phyloP scores from a whole-genome alignment of 2,329 filamentous ascomycete species.

The Calonectria pteridis region DNA sequence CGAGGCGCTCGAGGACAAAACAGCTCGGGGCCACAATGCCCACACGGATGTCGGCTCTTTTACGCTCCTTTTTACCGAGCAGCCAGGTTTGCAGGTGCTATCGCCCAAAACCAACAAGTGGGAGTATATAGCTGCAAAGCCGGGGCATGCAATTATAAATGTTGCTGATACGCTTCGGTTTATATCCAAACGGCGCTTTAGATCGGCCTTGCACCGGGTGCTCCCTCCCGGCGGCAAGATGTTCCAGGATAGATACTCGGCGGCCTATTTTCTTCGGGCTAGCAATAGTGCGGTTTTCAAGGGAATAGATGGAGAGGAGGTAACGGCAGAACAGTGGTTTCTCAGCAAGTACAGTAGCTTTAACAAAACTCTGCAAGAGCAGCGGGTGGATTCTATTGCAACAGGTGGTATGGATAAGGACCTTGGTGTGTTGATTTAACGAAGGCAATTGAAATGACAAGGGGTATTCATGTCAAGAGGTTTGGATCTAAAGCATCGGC shows the following conservation, averaged over 20 bases:
- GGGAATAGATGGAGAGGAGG: not conserved
- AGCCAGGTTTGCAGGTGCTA: not conserved
- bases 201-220: not conserved
- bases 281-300: not conserved
- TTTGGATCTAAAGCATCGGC: not conserved
- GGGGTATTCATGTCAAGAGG: not conserved
- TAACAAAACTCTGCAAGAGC: not conserved
- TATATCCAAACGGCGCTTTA: not conserved
- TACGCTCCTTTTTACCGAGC: not conserved
- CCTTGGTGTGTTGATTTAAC: not conserved
- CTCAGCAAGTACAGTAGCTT: not conserved
- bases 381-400: not conserved
- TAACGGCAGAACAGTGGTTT: not conserved
- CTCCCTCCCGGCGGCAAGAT: not conserved
- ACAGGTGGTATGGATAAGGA: not conserved
- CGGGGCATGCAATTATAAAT: not conserved
- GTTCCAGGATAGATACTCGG: not conserved
- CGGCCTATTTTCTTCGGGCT: not conserved
- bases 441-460: not conserved
- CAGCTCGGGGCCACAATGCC: slow-evolving; percentile 15
- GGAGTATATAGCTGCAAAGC: not conserved
- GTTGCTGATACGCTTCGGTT: not conserved
- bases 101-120: not conserved
- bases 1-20: slow-evolving; percentile 14
- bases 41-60: slow-evolving; percentile 40